Percentiles rank a stretch among this genome's conserved stretches.
phyloP scores from a whole-genome alignment of 2,329 filamentous ascomycete genomes.

The Aspergillus sp. region DNA sequence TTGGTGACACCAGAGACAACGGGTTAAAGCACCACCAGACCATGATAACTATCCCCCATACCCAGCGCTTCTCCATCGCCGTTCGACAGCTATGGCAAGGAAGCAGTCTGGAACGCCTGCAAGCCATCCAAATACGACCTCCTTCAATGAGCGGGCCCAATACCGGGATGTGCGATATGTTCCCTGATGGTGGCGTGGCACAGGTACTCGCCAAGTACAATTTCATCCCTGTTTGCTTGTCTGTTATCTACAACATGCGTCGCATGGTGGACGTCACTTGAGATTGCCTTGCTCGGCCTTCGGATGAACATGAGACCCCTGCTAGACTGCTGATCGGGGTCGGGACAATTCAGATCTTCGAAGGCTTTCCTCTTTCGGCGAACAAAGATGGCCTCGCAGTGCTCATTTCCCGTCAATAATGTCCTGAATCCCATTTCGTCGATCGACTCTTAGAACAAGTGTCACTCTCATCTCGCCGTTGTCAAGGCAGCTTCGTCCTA shows the following conservation, averaged over 20 bases:
- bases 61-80: too few relatives aligned
- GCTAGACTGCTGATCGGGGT: neutral
- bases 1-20: too few relatives aligned
- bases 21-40: too few relatives aligned
- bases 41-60: too few relatives aligned
- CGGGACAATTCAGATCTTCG: neutral
- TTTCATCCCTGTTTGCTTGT: too few relatives aligned
- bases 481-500: neutral
- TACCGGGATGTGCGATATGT: too few relatives aligned
- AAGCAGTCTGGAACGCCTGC: too few relatives aligned
- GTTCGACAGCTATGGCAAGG: too few relatives aligned
- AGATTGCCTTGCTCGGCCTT: neutral
- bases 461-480: neutral
- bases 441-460: neutral
- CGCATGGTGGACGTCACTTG: neutral
- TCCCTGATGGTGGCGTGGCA: too few relatives aligned
- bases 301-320: neutral
- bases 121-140: too few relatives aligned
- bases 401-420: neutral
- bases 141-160: too few relatives aligned
- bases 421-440: neutral
- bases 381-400: neutral
- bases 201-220: too few relatives aligned
- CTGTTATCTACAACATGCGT: neutral
- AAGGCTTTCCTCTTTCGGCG: neutral